Evolutionary conservation across 2,329 filamentous ascomycete genomes (phyloP), one percentile per base, ranked within the genome.

Genomic region (Chaetomiaceae sp.): DNA sequence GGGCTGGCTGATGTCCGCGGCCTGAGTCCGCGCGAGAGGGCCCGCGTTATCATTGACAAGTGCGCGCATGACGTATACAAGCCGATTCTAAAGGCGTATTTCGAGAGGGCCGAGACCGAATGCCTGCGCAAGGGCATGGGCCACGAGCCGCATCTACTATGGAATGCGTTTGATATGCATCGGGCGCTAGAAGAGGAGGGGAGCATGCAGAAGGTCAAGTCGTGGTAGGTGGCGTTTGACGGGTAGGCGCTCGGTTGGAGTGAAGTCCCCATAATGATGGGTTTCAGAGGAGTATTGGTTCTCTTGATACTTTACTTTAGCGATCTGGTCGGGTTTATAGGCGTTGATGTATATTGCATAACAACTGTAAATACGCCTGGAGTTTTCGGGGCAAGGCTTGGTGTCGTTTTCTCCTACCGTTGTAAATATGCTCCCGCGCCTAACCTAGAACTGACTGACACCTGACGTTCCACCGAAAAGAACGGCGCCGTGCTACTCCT

Each of bases 151-250:
- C 90, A 95, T 70, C 73, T 95, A 67, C 75, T 95, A 58, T 95
- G 85, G 79, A 87, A 95, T 72, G 77, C 80, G 42, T 95, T 95
- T 69, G 89, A 95, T 70, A 88, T 95, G 84, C 90, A 95, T 73
- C 85, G 85, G 77, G 87, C 90, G 58, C 71, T 95, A 55, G 74
- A 82, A 53, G 85, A 91, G 74, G 81, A 92, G 69, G 90, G 90
- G 21, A 94, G 88, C 62, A 95, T 95, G 90, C 73, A 73, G 58
- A 91, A 91, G 84, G 79, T 91, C 60, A 77, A 80, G 64, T 54
- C 58, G 29, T 68, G 64, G 62, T 67, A 58, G 21, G 20, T 7
- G 14, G 21, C 18, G 11, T 36, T 33, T 33, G 30, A 33, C 4
- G 30, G 30, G n/a, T n/a, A n/a, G n/a, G n/a, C n/a, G n/a, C n/a